A percentile compares a stretch with the other conserved stretches of the same genome.
phyloP scores from a whole-genome alignment of 257 asterid species.

The Vinca minor region DNA sequence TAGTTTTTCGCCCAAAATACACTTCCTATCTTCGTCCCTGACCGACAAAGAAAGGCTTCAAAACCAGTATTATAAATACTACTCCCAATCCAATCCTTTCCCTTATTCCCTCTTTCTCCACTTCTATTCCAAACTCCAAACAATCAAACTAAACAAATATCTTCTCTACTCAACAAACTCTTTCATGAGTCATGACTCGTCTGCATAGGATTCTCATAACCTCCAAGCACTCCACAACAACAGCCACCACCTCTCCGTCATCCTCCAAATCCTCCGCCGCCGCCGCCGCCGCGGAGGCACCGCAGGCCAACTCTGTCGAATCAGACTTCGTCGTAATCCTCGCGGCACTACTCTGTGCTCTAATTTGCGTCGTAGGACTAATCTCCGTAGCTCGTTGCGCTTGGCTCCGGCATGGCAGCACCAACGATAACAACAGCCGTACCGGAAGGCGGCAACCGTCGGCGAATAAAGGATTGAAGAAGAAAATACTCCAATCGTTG shows the following conservation, averaged over 20 bases:
- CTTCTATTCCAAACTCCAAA: neutral
- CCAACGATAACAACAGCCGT: neutral
- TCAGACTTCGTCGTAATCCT: constrained; percentile 26
- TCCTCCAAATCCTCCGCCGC: neutral
- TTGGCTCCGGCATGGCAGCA: constrained; percentile 18
- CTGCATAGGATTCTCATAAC: constrained; percentile 10
- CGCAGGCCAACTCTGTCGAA: no score
- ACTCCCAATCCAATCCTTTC: neutral
- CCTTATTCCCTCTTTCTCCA: neutral
- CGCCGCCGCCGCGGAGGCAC: constrained; percentile 8
- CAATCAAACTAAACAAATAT: no score
- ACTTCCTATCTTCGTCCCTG: no score
- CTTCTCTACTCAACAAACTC: neutral
- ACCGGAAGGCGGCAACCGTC: constrained; percentile 4
- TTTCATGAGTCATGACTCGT: constrained; percentile 15
- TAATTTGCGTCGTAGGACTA: constrained; percentile 22
- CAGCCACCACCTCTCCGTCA: constrained; percentile 10
- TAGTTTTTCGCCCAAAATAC: no score
- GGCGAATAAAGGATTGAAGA: constrained; percentile 25
- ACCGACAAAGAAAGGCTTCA: neutral
- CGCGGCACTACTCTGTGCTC: constrained; percentile 25
- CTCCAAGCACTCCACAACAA: constrained; percentile 3
- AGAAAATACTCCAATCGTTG: constrained; percentile 14
- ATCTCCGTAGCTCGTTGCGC: constrained; percentile 25
- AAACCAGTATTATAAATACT: neutral